Percentiles rank a stretch among this genome's conserved stretches.
Evolutionary conservation across 805 yeast genomes (phyloP).

Genomic region (Teunomyces stri): DNA sequence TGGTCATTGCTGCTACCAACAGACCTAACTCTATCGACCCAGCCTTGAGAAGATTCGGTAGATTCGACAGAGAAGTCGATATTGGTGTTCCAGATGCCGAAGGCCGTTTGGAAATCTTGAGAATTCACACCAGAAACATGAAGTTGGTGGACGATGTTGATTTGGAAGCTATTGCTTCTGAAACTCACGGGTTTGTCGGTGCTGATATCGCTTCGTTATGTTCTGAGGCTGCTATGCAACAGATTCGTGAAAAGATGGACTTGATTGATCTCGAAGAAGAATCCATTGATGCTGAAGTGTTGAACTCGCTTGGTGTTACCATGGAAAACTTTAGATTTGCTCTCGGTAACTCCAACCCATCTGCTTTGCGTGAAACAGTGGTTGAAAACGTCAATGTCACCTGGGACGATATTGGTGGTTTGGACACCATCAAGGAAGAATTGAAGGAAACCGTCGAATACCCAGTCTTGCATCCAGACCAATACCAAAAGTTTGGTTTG

Average conservation of each 20-base stretch:
- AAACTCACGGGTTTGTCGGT: constrained; percentile 99
- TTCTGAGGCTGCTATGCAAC: constrained; percentile 99
- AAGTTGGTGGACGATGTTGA: constrained; percentile 93
- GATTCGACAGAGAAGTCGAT: constrained; percentile 84
- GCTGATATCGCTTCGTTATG: constrained; percentile 97
- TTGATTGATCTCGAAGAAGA: constrained; percentile 93
- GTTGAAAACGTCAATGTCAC: constrained; percentile 98
- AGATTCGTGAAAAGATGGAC: constrained; percentile 99
- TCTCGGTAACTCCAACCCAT: constrained; percentile 95
- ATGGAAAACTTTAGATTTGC: constrained; percentile 99
- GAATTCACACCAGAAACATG: constrained; percentile 99
- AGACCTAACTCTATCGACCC: constrained; percentile 86
- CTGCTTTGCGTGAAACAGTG: constrained; percentile 98
- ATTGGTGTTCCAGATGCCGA: constrained; percentile 96
- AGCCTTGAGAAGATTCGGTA: constrained; percentile 80
- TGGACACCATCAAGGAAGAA: constrained; percentile 93
- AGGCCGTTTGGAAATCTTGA: constrained; percentile 93
- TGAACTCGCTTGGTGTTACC: constrained; percentile 94
- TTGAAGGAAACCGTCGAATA: constrained; percentile 98
- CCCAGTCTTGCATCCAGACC: constrained; percentile 98
- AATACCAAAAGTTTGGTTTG: constrained; percentile 95
- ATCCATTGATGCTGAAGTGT: constrained; percentile 94
- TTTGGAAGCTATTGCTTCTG: constrained; percentile 91
- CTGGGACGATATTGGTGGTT: constrained; percentile 99
- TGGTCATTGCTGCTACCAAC: constrained; percentile 96